A percentile compares a stretch with the other conserved stretches of the same genome.
Conservation (phyloP, 495 filamentous ascomycete genomes). For the Neurospora sp. region DNA sequence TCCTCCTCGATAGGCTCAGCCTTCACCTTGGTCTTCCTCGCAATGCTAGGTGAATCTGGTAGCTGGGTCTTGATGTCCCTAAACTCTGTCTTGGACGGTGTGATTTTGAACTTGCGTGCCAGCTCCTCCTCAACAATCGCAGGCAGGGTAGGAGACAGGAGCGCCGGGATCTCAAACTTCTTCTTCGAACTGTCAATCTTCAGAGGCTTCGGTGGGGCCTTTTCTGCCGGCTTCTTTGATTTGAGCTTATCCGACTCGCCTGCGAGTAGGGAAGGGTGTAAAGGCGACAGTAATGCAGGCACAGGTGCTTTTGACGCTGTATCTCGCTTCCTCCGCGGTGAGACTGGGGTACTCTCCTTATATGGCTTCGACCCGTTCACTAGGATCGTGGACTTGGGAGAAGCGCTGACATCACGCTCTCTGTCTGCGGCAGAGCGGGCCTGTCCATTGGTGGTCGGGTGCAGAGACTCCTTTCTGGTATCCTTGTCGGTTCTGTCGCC, state of each 20-base stretch:
- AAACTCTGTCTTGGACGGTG: constrained; percentile 21
- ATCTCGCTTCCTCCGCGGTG: constrained; percentile 28
- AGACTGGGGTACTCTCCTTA: constrained; percentile 17
- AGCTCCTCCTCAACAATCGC: constrained; percentile 35
- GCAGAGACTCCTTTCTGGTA: constrained; percentile 12
- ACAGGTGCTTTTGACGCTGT: constrained; percentile 17
- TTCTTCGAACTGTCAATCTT: constrained; percentile 17
- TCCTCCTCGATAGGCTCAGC: constrained; percentile 19
- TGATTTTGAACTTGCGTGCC: constrained; percentile 20
- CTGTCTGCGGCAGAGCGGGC: constrained; percentile 13
- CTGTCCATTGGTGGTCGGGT: constrained; percentile 27
- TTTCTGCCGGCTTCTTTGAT: constrained; percentile 22
- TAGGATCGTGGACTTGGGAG: constrained; percentile 30
- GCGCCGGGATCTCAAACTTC: constrained; percentile 21
- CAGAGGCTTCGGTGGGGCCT: constrained; percentile 14
- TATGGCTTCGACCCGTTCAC: constrained; percentile 32
- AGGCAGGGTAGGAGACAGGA: constrained; percentile 40
- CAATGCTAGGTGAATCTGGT: constrained; percentile 27
- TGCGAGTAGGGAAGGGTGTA: constrained; percentile 28
- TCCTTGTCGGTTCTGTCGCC: constrained; percentile 20
- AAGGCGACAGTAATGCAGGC: constrained; percentile 31
- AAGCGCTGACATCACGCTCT: constrained; percentile 23
- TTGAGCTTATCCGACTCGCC: constrained; percentile 17
- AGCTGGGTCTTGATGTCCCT: constrained; percentile 18
- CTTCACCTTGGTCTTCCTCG: constrained; percentile 26